These are phyloP conservation scores for Cucurbita ficifolia DNA, from an alignment of 306 rosid genomes.

Conservation along the genomic window DNA sequence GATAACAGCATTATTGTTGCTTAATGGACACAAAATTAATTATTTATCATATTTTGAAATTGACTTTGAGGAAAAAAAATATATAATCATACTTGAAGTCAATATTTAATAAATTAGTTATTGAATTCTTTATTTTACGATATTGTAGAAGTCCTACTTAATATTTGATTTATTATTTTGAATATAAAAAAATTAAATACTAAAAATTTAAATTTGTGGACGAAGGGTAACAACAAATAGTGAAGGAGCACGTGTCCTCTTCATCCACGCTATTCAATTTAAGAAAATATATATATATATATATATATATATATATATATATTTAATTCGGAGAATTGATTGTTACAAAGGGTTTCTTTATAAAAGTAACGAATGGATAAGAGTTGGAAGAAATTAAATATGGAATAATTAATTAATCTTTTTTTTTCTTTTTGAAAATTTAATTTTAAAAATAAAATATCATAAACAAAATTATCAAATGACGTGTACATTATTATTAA, in stretches of 20 bases:
- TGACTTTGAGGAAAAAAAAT: background rate
- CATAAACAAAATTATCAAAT: too few relatives aligned
- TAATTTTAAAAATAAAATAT: too few relatives aligned
- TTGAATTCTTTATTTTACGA: too few relatives aligned
- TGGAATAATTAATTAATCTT: background rate
- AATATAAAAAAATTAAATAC: background rate
- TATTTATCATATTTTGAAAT: background rate
- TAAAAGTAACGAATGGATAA: background rate
- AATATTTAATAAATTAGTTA: background rate
- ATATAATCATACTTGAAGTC: background rate
- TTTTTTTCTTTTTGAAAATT: too few relatives aligned
- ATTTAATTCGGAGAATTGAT: background rate
- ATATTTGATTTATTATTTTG: background rate
- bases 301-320: background rate
- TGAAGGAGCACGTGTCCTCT: background rate
- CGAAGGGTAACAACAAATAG: background rate
- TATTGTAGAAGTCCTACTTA: background rate
- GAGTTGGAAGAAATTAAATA: background rate
- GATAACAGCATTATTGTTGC: background rate
- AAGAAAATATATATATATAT: background rate
- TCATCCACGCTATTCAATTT: background rate
- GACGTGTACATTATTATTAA: too few relatives aligned
- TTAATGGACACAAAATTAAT: background rate
- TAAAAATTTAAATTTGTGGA: background rate
- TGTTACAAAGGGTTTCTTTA: background rate